Evolutionary conservation across 768 basidiomycete species (phyloP).

Genomic region (Chlorophyllum brunneum): DNA sequence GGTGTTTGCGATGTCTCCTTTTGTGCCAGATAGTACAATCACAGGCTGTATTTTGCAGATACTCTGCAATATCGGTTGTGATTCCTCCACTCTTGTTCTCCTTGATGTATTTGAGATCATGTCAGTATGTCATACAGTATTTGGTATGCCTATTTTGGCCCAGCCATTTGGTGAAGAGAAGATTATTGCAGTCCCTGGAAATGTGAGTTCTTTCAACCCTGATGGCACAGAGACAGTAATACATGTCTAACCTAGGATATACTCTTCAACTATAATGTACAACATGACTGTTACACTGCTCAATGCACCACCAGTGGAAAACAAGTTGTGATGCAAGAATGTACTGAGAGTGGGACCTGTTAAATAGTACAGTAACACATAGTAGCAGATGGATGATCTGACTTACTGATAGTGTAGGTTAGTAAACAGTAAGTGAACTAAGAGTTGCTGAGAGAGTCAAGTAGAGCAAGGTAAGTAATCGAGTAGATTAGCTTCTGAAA

Average conservation of each 20-base stretch:
- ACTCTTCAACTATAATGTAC: constrained; percentile 12
- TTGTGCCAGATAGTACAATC: background rate
- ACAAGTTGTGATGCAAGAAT: no score
- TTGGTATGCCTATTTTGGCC: constrained; percentile 15
- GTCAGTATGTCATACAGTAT: constrained; percentile 9
- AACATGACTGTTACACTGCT: constrained; percentile 12
- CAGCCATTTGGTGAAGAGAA: constrained; percentile 2
- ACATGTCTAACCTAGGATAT: background rate
- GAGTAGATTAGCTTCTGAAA: no score
- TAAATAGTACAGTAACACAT: no score
- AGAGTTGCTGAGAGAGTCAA: no score
- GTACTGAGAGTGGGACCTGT: no score
- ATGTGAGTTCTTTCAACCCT: background rate
- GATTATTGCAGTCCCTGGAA: background rate
- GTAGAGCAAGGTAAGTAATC: no score
- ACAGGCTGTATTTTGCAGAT: constrained; percentile 17
- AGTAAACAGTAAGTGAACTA: no score
- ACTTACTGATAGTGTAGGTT: no score
- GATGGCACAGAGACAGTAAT: background rate
- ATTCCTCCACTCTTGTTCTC: constrained; percentile 7
- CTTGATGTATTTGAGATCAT: constrained; percentile 17
- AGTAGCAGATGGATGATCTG: no score
- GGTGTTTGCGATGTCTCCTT: constrained; percentile 19
- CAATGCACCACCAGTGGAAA: no score
- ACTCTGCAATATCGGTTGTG: constrained; percentile 7